Percentiles rank a stretch among this genome's conserved stretches.
Conservation (phyloP, 306 rosid genomes). For the Acacia melanoxylon region DNA sequence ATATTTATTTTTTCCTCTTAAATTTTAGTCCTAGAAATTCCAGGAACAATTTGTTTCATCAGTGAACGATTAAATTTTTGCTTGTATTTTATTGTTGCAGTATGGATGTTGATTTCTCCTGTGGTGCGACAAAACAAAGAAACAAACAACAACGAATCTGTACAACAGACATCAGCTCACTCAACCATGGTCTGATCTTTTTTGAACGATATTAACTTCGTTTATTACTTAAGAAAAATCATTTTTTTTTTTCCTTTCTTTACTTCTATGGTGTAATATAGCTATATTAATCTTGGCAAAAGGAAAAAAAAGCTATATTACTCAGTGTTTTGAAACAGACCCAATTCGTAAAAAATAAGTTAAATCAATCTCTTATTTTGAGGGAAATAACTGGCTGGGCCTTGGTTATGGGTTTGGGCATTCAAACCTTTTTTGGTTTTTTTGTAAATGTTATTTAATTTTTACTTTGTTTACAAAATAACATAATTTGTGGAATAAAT, state of each 20-base stretch:
- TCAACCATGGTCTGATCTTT: slow-evolving; percentile 44
- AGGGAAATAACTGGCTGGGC: neutral
- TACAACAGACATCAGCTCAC: slow-evolving; percentile 34
- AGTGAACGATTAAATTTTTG: neutral
- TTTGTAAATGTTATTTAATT: too few relatives aligned
- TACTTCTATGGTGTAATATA: too few relatives aligned
- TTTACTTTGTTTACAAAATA: too few relatives aligned
- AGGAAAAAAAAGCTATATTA: too few relatives aligned
- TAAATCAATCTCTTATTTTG: neutral
- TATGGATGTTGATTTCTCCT: slow-evolving; percentile 86
- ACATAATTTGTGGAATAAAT: too few relatives aligned
- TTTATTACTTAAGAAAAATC: neutral
- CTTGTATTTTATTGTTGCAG: slow-evolving; percentile 42
- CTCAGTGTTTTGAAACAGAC: neutral
- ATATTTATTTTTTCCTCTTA: neutral
- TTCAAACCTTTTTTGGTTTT: neutral
- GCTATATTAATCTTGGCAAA: too few relatives aligned
- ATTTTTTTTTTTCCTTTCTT: neutral
- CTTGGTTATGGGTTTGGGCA: neutral
- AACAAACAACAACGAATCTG: slow-evolving; percentile 42
- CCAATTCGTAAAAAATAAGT: too few relatives aligned
- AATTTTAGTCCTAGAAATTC: neutral
- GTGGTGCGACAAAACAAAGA: slow-evolving; percentile 51
- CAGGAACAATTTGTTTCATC: neutral
- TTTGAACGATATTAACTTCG: too few relatives aligned